Evolutionary conservation across 2,329 filamentous ascomycete genomes (phyloP), one percentile per base, ranked within the genome.

Genomic region (Ophiostoma populinum): DNA sequence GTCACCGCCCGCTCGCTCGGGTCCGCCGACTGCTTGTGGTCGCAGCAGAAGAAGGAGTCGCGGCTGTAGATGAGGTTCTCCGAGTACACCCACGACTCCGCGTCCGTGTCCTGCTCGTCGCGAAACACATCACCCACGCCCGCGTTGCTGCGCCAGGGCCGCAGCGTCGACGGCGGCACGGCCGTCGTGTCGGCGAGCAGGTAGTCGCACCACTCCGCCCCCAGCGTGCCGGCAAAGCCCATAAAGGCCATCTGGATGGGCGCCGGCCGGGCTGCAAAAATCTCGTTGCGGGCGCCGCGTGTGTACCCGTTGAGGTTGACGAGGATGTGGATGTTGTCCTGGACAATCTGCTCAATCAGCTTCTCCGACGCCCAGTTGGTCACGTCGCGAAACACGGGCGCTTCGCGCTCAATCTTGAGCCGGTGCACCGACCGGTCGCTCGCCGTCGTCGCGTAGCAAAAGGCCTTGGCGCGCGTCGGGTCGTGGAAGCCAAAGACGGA

Each of bases 241-340:
- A 98, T 98, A 49, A 98, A 98, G 0, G 90, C 93, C 90, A 98
- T 98, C 45, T 98, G 90, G 28, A 98, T 83, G 0, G 90, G 90
- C 2, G 86, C 85, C 12, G 90, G 83, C 18, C 92, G 74, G 16
- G 90, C 90, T 16, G 90, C 90, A 53, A 98, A 98, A 4, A 98
- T 78, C 51, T 98, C 90, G 47, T 98, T 98, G 17, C 86, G 74
- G n/a, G 90, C 90, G 20, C 90, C 90, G 36, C 90, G 70, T 0
- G 90, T 98, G 53, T 98, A 98, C 9, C 90, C 90, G 48, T 98
- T 98, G n/a, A 98, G 65, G 44, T 98, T 98, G 47, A 98, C 75
- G 15, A 98, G 66, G 27, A 98, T 90, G 50, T 98, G 90, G 34
- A 98, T 90, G 6, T 76, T 74, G 50, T 98, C 90, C 29, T 70